Base-by-base conservation (phyloP, 2,329 filamentous ascomycete species). In the Raffaelea arxii region DNA sequence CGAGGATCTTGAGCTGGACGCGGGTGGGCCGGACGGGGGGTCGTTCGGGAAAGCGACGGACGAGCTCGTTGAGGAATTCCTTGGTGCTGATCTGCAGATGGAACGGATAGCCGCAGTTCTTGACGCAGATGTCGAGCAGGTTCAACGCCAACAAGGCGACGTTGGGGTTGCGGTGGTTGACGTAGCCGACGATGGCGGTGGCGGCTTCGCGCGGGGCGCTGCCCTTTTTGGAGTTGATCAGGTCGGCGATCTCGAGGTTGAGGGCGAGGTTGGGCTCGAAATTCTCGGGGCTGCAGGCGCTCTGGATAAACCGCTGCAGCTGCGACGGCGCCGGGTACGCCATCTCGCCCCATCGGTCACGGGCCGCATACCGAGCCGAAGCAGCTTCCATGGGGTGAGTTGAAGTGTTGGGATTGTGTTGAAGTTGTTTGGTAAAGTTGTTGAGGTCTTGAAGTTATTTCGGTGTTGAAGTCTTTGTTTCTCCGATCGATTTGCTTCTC, bases 21-120 rank as follows among this genome's bases (percentile, higher is more conserved):
- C 90, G 78, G 38, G 86, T 88, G 38, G 88, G 74, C 50, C 92
- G 85, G 51, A 92, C 75, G 2, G 91, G 89, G 40, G 92, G 92
- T 22, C 91, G 78, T 68, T 98, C 92, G 41, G 92, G 92, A 59
- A 98, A 98, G 54, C 92, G 80, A 55, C 92, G 82, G 51, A 98
- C 92, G 50, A 98, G 81, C 70, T 98, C 92, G 68, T 98, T 98
- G 58, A 98, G 80, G 58, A 98, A 98, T 60, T 98, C 92, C 65
- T 98, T 98, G 55, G 92, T 97, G 65, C 86, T 90, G 62, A 98
- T 96, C 67, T 98, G 92, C 49, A 98, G 80, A 62, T 98, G 92
- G 66, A 98, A 98, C 1, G 92, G 90, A 63, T 98, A 98, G 58
- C 92, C 92, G 75, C 92, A 98, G 70, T 98, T 98, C 74, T 98